Evolutionary conservation across 345 rosid genomes (phyloP).

Genomic region (Citrus maxima): DNA sequence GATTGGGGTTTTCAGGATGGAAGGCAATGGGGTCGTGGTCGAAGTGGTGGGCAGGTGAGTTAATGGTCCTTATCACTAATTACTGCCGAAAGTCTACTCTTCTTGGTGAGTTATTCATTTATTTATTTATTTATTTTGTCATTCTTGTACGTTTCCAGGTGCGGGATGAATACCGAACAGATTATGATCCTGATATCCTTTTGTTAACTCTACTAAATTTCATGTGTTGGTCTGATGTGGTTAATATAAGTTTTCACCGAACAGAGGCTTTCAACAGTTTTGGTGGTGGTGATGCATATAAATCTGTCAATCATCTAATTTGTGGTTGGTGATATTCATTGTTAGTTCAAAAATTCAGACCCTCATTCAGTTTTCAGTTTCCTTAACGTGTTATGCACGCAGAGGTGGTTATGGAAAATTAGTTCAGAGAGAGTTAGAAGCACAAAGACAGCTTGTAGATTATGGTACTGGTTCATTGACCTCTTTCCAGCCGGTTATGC

Average conservation of each 20-base stretch:
- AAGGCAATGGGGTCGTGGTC: constrained; percentile 99
- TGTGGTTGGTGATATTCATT: not conserved
- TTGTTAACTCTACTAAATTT: constrained; percentile 1
- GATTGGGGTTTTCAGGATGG: constrained; percentile 99
- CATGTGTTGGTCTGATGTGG: not conserved
- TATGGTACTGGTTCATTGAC: constrained; percentile 90
- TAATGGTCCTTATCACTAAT: not conserved
- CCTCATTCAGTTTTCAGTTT: constrained; percentile 15
- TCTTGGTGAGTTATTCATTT: constrained; percentile 1
- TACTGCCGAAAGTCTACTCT: not conserved
- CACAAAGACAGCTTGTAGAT: constrained; percentile 92
- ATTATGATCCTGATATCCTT: constrained; percentile 99
- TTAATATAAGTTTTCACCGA: not conserved
- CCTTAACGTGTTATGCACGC: constrained; percentile 54
- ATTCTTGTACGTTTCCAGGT: constrained; percentile 47
- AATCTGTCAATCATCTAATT: not conserved
- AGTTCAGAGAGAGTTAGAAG: constrained; percentile 89
- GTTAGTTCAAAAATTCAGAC: constrained; percentile 1
- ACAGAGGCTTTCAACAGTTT: not conserved
- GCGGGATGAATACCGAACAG: constrained; percentile 97
- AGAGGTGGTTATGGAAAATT: constrained; percentile 99
- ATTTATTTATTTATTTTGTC: constrained; percentile 6
- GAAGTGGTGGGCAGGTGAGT: constrained; percentile 95
- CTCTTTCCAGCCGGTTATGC: constrained; percentile 60
- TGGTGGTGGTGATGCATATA: not conserved